A percentile compares a stretch with the other conserved stretches of the same genome.
Conservation (phyloP, 306 rosid species). For the Malus sylvestris region DNA sequence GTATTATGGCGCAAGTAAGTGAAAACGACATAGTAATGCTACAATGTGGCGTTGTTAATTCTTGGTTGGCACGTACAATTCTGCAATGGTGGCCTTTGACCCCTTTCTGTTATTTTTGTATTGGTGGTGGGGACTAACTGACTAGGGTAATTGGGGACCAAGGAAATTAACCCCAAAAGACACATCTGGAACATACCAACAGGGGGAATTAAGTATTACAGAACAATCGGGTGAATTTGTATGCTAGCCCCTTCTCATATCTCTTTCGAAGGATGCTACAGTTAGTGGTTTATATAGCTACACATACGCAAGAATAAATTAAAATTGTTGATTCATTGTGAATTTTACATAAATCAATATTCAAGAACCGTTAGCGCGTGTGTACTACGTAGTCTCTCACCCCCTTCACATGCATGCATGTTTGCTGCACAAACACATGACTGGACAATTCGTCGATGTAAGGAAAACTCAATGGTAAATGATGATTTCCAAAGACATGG, state of each 20-base stretch:
- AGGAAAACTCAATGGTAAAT: not conserved
- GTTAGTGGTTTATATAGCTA: no score
- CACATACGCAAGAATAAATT: not conserved
- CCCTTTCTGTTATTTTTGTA: not conserved
- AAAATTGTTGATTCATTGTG: not conserved
- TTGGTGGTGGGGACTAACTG: not conserved
- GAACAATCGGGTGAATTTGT: not conserved
- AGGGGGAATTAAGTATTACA: not conserved
- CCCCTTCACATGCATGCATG: not conserved
- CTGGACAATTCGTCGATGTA: not conserved
- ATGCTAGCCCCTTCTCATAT: no score
- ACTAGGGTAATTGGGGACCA: not conserved
- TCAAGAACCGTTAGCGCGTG: not conserved
- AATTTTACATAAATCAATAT: not conserved
- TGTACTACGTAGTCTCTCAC: not conserved
- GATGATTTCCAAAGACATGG: not conserved
- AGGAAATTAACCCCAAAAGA: not conserved
- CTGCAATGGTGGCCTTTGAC: conserved; percentile 12
- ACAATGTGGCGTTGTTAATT: conserved; percentile 5
- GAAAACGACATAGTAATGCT: not conserved
- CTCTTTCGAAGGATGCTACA: not conserved
- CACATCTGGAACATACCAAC: not conserved
- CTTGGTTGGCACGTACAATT: conserved; percentile 29
- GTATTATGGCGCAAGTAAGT: conserved; percentile 3
- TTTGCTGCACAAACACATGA: not conserved